Base-by-base conservation (phyloP, 108 stramenopile genomes). In the Cyclotella atomus region DNA sequence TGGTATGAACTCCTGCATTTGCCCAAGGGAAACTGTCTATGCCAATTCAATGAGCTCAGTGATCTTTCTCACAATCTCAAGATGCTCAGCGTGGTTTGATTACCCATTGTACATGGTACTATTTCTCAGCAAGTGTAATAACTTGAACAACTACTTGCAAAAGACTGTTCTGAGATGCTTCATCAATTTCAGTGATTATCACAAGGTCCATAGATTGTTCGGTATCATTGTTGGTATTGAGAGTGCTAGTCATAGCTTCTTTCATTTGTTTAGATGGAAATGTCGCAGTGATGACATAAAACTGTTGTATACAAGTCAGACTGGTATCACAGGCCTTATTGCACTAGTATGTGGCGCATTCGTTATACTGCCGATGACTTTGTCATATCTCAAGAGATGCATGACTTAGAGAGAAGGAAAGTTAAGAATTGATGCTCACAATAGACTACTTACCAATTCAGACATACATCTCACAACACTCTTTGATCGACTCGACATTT, bases 321-420 rank as follows among this genome's bases (percentile, higher is more conserved):
- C 76, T 25, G 76, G 76, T 24, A 70, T 70, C 60, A 62, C 76
- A 16, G 76, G 76, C 28, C 60, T 77, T 21, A 54, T 68, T 15
- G 76, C 70, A 16, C 29, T 78, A 17, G 24, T 65, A 3, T 33
- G 47, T 15, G 24, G 32, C 14, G 62, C 71, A 25, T 38, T 78
- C 19, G 38, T 78, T 45, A 64, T 72, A 17, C 21, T 69, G 9
- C 71, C 71, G 9, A 78, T 73, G 71, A 69, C 71, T 8, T n/a
- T 65, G 16, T 4, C 9, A 4, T 49, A n/a, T n/a, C 47, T 49
- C 4, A 49, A n/a, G n/a, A 49, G n/a, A 17, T 12, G 4, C n/a
- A 49, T 49, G 47, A n/a, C 47, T n/a, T 49, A 49, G 4, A 17
- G n/a, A 49, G 9, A 17, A 17, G n/a, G 47, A 49, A 49, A 49